Evolutionary conservation across 441 rosid species (phyloP), one percentile per base, ranked within the genome.

Genomic region (Euphorbia schlechtendalii): DNA sequence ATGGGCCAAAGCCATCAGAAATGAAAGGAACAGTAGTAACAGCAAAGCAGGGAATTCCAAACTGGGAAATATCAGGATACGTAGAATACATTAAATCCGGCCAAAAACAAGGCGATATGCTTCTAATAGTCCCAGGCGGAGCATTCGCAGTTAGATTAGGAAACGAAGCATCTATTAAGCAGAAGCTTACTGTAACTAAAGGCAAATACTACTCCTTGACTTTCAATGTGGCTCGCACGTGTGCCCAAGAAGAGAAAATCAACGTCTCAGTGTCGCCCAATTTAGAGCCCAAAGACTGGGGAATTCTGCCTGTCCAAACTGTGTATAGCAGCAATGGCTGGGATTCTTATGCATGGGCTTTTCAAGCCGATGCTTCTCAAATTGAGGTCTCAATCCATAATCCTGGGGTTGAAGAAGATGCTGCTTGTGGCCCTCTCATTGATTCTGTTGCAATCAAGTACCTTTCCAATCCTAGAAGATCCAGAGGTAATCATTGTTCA

Each of bases 11-110:
- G 67, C 68, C 61, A 3, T 66, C 82, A 0, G 76, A 86, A 36
- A 5, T 91, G 69, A 91, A 84, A 52, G 96, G 96, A 43, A 75
- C 90, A 17, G 8, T 76, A 32, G 68, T 90, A 66, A 62, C 71
- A 14, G 68, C 65, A 62, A 66, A 70, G 18, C 73, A 63, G 1
- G 88, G 86, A 3, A 74, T 88, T 40, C 96, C 94, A 0, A 56
- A 73, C 14, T 86, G 97, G 94, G 81, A 74, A 38, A 76, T 79
- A 3, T 74, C 90, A 1, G 96, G 96, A 52, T 80, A 69, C 54
- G 94, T 86, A 0, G 97, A 90, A 83, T 90, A 83, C 87, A 90
- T 90, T 15, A 78, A 79, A 73, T 79, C 94, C 3, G 97, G 97
- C 0, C 94, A 90, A 10, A 88, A 81, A 67, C 97, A 90, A 76